Evolutionary conservation across 176 grass and related monocot genomes (phyloP), one percentile per base, ranked within the genome.

Genomic region (Oryza nivara): DNA sequence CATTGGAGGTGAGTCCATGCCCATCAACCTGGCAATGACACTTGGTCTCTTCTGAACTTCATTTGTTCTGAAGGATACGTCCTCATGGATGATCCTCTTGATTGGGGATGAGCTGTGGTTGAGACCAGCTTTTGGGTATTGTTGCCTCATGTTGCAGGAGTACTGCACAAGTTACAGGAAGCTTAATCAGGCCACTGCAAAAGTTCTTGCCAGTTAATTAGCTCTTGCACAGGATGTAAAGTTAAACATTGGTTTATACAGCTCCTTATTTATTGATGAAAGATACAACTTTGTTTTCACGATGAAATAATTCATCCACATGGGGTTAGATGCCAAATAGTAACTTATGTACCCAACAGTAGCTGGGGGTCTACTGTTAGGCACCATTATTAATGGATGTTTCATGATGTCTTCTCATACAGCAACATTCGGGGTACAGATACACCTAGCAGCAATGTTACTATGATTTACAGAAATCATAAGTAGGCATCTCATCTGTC

Each of bases 21-120:
- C 96, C 96, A 99, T 99, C 85, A 99, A 63, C 32, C 93, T 87
- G 44, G 96, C 96, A 49, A 99, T 88, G 20, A 99, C 93, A 58
- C 89, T 76, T 4, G 89, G 96, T 89, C 81, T 93, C 41, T 88
- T 99, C 5, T 76, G 85, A 11, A 32, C 34, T 67, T 88, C 93
- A 44, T 51, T 92, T 6, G 43, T 46, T 86, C 87, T 70, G 67
- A 82, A 81, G 22, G 89, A 92, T 4, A 88, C 73, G 67, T 94
- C 91, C 40, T 89, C 85, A 34, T 92, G 87, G 30, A 94, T 94
- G 30, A 94, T 94, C 74, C 89, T 92, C 80, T 90, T 92, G 35
- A 92, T 61, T 3, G 88, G 83, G 14, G 63, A 20, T 44, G 83
- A 49, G n/a, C 30, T 84, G 22, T 69, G 47, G 65, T 17, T 78